Base-by-base conservation (phyloP, 768 basidiomycete species). In the Hysterangium stoloniferum region DNA sequence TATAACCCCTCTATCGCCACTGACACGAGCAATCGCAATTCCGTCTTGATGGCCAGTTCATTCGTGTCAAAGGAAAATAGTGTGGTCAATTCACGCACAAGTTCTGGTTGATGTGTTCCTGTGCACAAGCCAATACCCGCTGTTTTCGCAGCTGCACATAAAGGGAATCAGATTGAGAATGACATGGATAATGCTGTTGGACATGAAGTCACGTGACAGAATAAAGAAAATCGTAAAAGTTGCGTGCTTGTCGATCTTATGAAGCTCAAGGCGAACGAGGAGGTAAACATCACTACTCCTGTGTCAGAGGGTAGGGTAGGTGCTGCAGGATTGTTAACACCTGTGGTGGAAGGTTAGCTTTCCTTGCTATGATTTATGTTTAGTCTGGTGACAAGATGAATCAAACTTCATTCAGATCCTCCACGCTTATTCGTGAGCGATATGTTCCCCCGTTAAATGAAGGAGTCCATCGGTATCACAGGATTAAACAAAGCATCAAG, bases 401-500 rank as follows among this genome's bases (percentile, higher is more conserved):
- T 25, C 17, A 38, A 24, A 38, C 33, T 6, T 43, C 17, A 6
- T 37, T 41, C 22, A 12, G 37, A 34, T n/a, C 34, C 55, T 11
- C 44, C 42, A 44, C 44, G 33, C 34, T 41, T 17, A 55, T 37
- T 45, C 34, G 41, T 15, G 27, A 35, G 9, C 38, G 41, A 42
- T 15, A 42, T 40, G 11, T 49, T 34, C 24, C 46, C 52, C n/a
- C 47, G 56, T 17, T 43, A 41, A 17, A 27, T 34, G 0, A 57
- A 47, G 41, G 74, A 73, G 53, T 71, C 71, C 12, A 48, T 40
- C 6, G 71, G 69, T 9, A 61, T 78, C 28, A 66, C 59, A 44
- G 70, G 27, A 68, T 88, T 56, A 85, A 75, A 64, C 86, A 87
- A 56, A 80, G 78, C 52, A 72, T 90, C 56, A 84, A 77, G 62